Percentiles rank a stretch among this genome's conserved stretches.
Evolutionary conservation across 139 green algal species (phyloP).

Genomic region (Tetradesmus lagerheimii): DNA sequence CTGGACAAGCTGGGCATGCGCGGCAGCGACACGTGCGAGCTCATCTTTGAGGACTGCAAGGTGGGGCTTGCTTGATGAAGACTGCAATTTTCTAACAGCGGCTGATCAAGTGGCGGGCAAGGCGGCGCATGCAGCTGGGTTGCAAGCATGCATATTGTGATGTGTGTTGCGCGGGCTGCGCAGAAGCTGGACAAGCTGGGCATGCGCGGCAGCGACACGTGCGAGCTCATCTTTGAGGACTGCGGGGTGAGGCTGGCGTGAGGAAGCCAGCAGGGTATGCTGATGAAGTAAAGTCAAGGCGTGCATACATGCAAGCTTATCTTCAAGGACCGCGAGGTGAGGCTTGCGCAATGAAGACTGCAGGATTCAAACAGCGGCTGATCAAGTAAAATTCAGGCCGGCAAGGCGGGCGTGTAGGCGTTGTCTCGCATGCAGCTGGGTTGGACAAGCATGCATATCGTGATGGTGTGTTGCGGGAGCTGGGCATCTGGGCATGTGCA

Average conservation of each 20-base stretch:
- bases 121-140: no score
- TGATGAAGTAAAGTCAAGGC: no score
- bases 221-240: slow-evolving; percentile 92
- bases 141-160: no score
- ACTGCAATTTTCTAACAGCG: no score
- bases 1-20: slow-evolving; percentile 98
- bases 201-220: slow-evolving; percentile 95
- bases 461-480: no score
- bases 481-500: slow-evolving; percentile 94
- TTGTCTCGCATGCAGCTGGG: no score
- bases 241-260: slow-evolving; percentile 65
- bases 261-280: slow-evolving; percentile 69
- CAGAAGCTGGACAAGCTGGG: slow-evolving; percentile 98
- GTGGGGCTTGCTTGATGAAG: slow-evolving; percentile 41
- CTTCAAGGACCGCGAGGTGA: slow-evolving; percentile 86
- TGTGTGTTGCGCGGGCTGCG: no score
- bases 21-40: slow-evolving; percentile 95
- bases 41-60: slow-evolving; percentile 89
- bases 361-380: no score
- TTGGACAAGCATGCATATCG: no score
- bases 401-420: no score
- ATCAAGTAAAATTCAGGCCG: no score
- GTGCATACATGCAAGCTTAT: slow-evolving; percentile 90
- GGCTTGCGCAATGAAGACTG: not conserved
- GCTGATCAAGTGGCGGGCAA: no score